These are phyloP conservation scores for Bruguiera hainesii DNA, from an alignment of 441 rosid genomes.

Conservation along the genomic window DNA sequence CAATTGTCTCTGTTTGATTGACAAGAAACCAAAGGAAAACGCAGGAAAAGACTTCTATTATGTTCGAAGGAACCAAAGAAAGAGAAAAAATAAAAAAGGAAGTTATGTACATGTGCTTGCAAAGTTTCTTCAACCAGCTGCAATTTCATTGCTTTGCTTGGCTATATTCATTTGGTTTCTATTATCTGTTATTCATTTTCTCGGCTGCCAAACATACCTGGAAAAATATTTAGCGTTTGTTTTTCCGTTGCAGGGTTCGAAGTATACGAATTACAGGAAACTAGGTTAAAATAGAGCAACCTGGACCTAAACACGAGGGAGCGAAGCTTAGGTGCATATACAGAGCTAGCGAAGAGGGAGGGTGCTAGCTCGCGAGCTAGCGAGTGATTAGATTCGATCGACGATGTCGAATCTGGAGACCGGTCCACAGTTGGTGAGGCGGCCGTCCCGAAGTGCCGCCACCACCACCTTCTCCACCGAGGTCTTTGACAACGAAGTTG, in stretches of 20 bases:
- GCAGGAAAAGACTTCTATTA: neutral
- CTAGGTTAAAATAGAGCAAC: too few species aligned
- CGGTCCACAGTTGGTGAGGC: constrained; percentile 61
- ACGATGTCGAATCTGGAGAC: constrained; percentile 35
- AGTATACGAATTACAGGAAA: neutral
- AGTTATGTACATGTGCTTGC: too few species aligned
- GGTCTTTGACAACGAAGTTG: constrained; percentile 93
- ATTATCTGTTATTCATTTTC: neutral
- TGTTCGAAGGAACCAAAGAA: neutral
- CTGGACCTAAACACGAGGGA: neutral
- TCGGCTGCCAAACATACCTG: constrained; percentile 3
- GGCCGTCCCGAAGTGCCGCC: constrained; percentile 90
- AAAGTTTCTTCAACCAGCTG: too few species aligned
- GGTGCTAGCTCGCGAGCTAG: constrained; percentile 7
- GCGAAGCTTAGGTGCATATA: neutral
- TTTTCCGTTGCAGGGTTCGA: constrained; percentile 3
- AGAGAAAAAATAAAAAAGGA: too few species aligned
- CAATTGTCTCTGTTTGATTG: neutral
- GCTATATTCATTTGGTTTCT: neutral
- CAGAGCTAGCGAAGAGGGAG: constrained; percentile 1
- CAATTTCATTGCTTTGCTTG: neutral
- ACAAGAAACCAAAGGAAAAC: constrained; percentile 10
- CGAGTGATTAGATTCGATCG: constrained; percentile 8
- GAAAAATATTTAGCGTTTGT: neutral
- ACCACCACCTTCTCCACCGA: constrained; percentile 83